Evolutionary conservation across 2,329 filamentous ascomycete genomes (phyloP), one percentile per base, ranked within the genome.

Genomic region (Fusarium duplospermum): DNA sequence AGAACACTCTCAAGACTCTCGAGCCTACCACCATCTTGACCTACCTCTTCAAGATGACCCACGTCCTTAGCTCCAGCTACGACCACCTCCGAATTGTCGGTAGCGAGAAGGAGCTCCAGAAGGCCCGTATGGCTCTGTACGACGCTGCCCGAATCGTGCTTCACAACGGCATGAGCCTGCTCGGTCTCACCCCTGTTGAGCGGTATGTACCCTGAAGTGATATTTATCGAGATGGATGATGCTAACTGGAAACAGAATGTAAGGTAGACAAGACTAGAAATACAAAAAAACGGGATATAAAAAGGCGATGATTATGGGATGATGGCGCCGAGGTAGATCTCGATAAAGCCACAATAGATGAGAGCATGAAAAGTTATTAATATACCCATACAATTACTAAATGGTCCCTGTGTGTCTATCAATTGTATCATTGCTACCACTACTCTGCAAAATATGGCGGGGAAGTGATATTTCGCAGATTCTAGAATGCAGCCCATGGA

Each of bases 1-100:
- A 92, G 79, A 96, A 96, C 83, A 95, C 94, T 0, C 86, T 96
- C 77, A 94, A 93, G 87, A 97, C 94, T 0, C 88, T 95, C 24
- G 95, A 97, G 83, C 94, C 94, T 22, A 88, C 87, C 13, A 85
- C 84, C 9, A 81, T 83, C 66, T 81, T 85, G 73, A 85, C 83
- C n/a, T 84, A 96, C 81, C 87, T 96, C 52, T 96, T 96, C 87
- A 94, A 93, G 88, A 93, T 97, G 91, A 94, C 93, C 4, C 94
- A 97, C 83, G 87, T 90, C 29, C 83, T 97, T 64, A 94, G 92
- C 84, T 92, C 90, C 64, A 94, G 92, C 81, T 97, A 97, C 83
- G 93, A 95, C 78, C 91, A 94, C 69, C 86, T 97, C 71, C 90
- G 93, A 80, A 93, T 96, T 63, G 90, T 97, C n/a, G 93, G 93